phyloP scores from a whole-genome alignment of 1,139 yeast genomes.

The Geotrichum candidum region DNA sequence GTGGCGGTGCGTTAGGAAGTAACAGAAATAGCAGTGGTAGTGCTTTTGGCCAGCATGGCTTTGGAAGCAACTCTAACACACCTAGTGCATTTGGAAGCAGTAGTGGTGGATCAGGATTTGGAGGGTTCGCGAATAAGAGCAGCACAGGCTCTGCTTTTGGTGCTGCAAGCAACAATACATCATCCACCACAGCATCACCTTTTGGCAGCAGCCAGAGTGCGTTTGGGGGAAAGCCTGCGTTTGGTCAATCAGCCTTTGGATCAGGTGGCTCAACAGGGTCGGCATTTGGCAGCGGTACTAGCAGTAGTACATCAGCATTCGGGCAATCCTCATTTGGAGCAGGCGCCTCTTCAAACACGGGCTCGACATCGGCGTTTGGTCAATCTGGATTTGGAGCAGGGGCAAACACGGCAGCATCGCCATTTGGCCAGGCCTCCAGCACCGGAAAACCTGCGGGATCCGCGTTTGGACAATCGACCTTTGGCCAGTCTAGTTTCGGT shows the following conservation, averaged over 20 bases:
- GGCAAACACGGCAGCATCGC: conserved; percentile 9
- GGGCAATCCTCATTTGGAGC: conserved; percentile 24
- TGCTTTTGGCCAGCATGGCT: conserved; percentile 6
- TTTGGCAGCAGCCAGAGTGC: conserved; percentile 15
- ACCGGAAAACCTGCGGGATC: neutral
- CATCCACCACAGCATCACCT: conserved; percentile 4
- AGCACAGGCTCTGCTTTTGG: conserved; percentile 26
- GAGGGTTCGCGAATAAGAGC: conserved; percentile 11
- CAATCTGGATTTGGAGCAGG: conserved; percentile 12
- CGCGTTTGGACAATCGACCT: conserved; percentile 9
- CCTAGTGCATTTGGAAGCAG: conserved; percentile 8
- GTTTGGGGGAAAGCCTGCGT: conserved; percentile 21
- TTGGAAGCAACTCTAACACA: neutral
- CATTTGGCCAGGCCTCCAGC: conserved; percentile 24
- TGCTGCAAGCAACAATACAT: conserved; percentile 18
- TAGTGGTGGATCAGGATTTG: neutral
- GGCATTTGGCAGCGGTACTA: neutral
- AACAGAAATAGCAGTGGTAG: conserved; percentile 1
- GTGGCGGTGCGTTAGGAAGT: conserved; percentile 19
- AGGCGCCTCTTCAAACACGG: conserved; percentile 7
- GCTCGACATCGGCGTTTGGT: conserved; percentile 19
- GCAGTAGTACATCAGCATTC: conserved; percentile 10
- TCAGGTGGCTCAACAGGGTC: conserved; percentile 8
- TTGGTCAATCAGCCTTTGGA: conserved; percentile 26
- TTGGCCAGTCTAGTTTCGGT: conserved; percentile 24